Percentiles rank a stretch among this genome's conserved stretches.
Conservation (phyloP, 2,329 filamentous ascomycete species). For the Aspergillus costaricaensis region DNA sequence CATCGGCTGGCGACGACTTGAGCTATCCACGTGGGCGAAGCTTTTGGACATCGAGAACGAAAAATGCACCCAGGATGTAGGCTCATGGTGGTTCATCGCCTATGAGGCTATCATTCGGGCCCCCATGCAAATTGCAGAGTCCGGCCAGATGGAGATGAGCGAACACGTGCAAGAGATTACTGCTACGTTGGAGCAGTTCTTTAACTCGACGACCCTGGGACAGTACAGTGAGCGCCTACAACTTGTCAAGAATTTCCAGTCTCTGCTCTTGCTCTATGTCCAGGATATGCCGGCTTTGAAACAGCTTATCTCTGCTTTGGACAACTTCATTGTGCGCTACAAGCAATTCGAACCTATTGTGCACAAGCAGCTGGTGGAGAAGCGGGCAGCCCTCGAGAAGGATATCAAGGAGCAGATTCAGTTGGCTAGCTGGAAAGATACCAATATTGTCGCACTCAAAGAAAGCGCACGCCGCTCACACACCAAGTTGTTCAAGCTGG, state of each 20-base stretch:
- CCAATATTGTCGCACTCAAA: constrained; percentile 83
- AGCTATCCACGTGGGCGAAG: constrained; percentile 87
- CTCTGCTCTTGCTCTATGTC: constrained; percentile 65
- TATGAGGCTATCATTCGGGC: constrained; percentile 85
- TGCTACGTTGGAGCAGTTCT: constrained; percentile 76
- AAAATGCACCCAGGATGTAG: constrained; percentile 74
- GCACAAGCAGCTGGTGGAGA: constrained; percentile 64
- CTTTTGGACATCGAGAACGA: constrained; percentile 81
- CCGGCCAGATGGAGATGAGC: constrained; percentile 60
- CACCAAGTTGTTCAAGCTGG: constrained; percentile 84
- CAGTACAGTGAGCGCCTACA: constrained; percentile 74
- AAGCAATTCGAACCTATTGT: constrained; percentile 68
- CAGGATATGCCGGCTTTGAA: constrained; percentile 61
- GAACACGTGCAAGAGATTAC: constrained; percentile 69
- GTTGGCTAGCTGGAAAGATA: constrained; percentile 96
- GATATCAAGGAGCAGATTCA: constrained; percentile 91
- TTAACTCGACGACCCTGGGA: constrained; percentile 75
- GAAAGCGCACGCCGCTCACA: constrained; percentile 91
- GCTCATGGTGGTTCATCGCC: constrained; percentile 94
- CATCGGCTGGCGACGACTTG: constrained; percentile 85
- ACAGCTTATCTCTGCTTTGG: constrained; percentile 64
- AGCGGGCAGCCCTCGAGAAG: constrained; percentile 78
- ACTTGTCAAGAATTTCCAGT: constrained; percentile 63
- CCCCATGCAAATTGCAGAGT: constrained; percentile 66
- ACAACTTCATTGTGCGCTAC: constrained; percentile 78